Base-by-base conservation (phyloP, 805 yeast genomes). In the Tetrapisispora taiwanensis region DNA sequence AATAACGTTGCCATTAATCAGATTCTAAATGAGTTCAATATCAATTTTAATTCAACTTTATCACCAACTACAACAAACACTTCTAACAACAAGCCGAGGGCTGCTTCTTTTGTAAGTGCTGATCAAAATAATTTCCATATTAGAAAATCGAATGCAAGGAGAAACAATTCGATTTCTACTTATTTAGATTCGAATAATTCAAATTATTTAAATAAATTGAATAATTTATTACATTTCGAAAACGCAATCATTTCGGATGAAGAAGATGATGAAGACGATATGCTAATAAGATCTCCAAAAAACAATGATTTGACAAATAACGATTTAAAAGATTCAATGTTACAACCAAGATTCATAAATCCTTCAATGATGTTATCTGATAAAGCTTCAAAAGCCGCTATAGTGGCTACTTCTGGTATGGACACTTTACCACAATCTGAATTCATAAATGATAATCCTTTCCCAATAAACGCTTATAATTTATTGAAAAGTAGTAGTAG, bases 321-420 rank as follows among this genome's bases (percentile, higher is more conserved):
- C 5, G 30, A 27, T 8, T 12, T 13, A 3, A 13, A 24, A 4
- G 17, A 22, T 17, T 8, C 26, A 28, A 22, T 26, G 28, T 30
- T 30, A 22, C 41, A 46, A 30, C 49, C 46, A 9, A 47, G 50
- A 41, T 58, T 56, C 43, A 56, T 58, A 34, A 55, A 54, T 33
- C 62, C 62, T n/a, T 56, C 62, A 17, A 51, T 56, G 57, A 54
- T 58, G 48, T 44, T 58, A 17, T 49, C 54, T 6, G 60, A 58
- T 7, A 54, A 48, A 37, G 58, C 58, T 3, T 56, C 60, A 3
- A 44, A 52, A 8, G 55, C 57, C 8, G 59, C 62, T 1, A 56
- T 52, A 39, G 46, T 55, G 15, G 59, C 60, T 1, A 55, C 55
- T n/a, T 52, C 53, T 17, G 58, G 60, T 8, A 36, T 31, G 27